Evolutionary conservation across 495 filamentous ascomycete genomes (phyloP).

Genomic region (Talaromyces ruber): DNA sequence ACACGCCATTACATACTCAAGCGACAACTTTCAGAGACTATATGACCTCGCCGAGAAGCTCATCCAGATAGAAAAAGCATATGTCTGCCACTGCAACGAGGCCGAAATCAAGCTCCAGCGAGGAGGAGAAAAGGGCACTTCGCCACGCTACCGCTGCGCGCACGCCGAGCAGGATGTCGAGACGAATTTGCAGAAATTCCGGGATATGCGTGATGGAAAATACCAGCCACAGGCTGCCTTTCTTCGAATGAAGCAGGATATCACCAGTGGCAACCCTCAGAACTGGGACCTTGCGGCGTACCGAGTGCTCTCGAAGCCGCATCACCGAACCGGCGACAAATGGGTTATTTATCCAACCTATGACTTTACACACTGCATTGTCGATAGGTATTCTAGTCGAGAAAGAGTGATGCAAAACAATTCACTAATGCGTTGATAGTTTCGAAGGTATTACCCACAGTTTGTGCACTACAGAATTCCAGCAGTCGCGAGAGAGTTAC

Average conservation of each 20-base stretch:
- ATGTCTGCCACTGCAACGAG: slow-evolving; percentile 68
- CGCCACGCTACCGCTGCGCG: slow-evolving; percentile 64
- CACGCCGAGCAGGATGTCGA: slow-evolving; percentile 69
- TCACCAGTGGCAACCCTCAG: slow-evolving; percentile 54
- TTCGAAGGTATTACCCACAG: slow-evolving; percentile 86
- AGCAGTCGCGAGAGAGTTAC: slow-evolving; percentile 66
- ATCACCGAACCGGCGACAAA: slow-evolving; percentile 62
- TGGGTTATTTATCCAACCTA: slow-evolving; percentile 90
- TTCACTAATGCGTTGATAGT: slow-evolving; percentile 54
- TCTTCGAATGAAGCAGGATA: slow-evolving; percentile 78
- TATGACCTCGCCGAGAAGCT: slow-evolving; percentile 86
- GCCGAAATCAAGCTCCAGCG: slow-evolving; percentile 76
- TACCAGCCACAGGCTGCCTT: slow-evolving; percentile 84
- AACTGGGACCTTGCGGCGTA: slow-evolving; percentile 10
- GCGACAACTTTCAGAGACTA: slow-evolving; percentile 76
- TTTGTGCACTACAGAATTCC: slow-evolving; percentile 83
- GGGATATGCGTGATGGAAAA: slow-evolving; percentile 84
- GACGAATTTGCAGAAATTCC: slow-evolving; percentile 73
- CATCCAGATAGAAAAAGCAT: slow-evolving; percentile 62
- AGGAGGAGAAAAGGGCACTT: slow-evolving; percentile 60
- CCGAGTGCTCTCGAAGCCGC: slow-evolving; percentile 32
- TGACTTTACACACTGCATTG: slow-evolving; percentile 71
- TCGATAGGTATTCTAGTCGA: neutral
- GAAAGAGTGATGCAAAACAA: neutral
- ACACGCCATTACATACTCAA: slow-evolving; percentile 66